Evolutionary conservation across 1,284 basidiomycete genomes (phyloP).

Genomic region (Lentinula novae-zelandiae): DNA sequence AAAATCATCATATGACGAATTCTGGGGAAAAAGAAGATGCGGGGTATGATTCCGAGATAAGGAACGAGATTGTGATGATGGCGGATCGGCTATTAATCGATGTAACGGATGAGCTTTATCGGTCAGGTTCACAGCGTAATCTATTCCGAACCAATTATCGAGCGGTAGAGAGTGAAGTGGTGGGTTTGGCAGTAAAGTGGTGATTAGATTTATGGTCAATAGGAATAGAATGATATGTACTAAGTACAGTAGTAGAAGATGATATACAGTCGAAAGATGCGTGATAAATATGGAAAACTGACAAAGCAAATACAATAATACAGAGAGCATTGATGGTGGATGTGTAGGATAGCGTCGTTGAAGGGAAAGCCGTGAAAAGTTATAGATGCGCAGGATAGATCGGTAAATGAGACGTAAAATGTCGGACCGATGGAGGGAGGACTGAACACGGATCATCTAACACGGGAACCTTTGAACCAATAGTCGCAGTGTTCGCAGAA

Average conservation of each 20-base stretch:
- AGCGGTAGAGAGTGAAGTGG: conserved; percentile 85
- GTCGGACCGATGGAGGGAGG: conserved; percentile 12
- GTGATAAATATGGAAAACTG: conserved; percentile 13
- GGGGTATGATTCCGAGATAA: conserved; percentile 11
- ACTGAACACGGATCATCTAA: conserved; percentile 17
- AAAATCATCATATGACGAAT: conserved; percentile 6
- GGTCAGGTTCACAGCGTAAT: conserved; percentile 31
- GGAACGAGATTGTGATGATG: conserved; percentile 13
- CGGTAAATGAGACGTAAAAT: conserved; percentile 1
- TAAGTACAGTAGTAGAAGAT: conserved; percentile 5
- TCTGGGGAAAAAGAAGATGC: conserved; percentile 13
- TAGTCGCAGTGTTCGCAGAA: conserved; percentile 64
- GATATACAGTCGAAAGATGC: conserved; percentile 3
- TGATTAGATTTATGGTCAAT: conserved; percentile 29
- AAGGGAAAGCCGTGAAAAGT: background rate
- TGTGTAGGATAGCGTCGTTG: conserved; percentile 1
- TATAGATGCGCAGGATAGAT: background rate
- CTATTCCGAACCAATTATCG: conserved; percentile 82
- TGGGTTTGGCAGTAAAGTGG: conserved; percentile 83
- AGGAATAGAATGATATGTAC: conserved; percentile 2
- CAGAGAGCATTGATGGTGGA: conserved; percentile 6
- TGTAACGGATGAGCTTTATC: conserved; percentile 38
- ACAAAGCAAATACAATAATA: conserved; percentile 10
- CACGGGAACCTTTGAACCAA: conserved; percentile 35
- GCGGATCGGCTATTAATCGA: conserved; percentile 42